Evolutionary conservation across 768 basidiomycete species (phyloP).

Genomic region (Kwoniella dendrophila): DNA sequence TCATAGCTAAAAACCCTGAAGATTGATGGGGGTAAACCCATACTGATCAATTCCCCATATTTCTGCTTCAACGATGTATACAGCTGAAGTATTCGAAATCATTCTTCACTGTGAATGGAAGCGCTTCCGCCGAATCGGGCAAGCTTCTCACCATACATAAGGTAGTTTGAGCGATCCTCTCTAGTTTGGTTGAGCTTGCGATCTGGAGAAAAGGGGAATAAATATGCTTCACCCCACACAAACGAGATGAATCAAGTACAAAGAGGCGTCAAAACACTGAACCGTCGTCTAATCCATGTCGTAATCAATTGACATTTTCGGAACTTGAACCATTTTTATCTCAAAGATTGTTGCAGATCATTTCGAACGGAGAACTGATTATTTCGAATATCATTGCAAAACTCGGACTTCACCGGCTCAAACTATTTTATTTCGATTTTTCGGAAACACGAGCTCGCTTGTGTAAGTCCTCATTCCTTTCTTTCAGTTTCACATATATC

Average conservation of each 20-base stretch:
- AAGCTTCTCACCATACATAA: too few species aligned
- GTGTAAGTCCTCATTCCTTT: not conserved
- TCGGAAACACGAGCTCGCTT: conserved; percentile 2
- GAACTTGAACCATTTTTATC: not conserved
- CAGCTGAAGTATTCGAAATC: conserved; percentile 6
- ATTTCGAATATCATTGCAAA: conserved; percentile 11
- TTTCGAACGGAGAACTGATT: conserved; percentile 6
- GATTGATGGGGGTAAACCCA: too few species aligned
- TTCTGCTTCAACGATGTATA: too few species aligned
- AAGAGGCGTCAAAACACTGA: too few species aligned
- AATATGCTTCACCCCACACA: not conserved
- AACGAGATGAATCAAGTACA: not conserved
- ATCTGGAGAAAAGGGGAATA: too few species aligned
- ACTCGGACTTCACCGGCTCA: conserved; percentile 4
- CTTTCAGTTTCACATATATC: not conserved
- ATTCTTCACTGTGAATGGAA: not conserved
- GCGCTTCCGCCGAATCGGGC: conserved; percentile 1
- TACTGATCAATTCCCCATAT: too few species aligned
- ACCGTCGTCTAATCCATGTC: too few species aligned
- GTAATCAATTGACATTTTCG: too few species aligned
- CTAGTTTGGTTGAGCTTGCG: too few species aligned
- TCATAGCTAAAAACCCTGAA: too few species aligned
- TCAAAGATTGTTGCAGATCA: not conserved
- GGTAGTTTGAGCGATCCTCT: not conserved
- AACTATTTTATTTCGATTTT: conserved; percentile 6